Evolutionary conservation across 2,329 filamentous ascomycete species (phyloP), one percentile per base, ranked within the genome.

Genomic region (Aspergillus sergii): DNA sequence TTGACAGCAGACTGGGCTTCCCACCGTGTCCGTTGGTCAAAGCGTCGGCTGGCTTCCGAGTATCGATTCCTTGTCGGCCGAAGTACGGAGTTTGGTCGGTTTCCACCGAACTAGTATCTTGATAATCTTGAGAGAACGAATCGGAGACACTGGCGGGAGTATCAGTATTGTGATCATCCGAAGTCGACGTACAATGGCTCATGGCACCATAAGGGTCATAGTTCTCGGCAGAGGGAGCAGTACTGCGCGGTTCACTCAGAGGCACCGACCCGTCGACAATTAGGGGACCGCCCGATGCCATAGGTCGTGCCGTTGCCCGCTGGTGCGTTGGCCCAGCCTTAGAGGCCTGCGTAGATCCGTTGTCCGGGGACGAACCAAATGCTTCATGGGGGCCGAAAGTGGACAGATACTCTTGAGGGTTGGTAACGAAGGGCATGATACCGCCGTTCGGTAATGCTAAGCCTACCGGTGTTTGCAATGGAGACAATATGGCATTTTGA

Each of bases 221-320:
- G 46, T 73, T 68, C 23, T 80, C 77, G 23, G 74, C 69, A 8
- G 72, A 64, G 61, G 72, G 68, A n/a, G 74, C 68, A 30, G 73
- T 65, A 34, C 7, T 55, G 32, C 76, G 76, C 28, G 69, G 70
- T 54, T 81, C 79, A 65, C 73, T 78, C 3, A 69, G 73, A 36
- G 77, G 76, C 34, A 81, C 75, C 16, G 81, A 82, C 8, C 81
- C 81, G 71, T 83, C 81, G 7, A 83, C 78, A 43, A 83, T 82
- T 61, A 83, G 66, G 32, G 81, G 81, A 10, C 80, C 81, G 50
- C 69, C 69, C 5, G 72, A 61, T 39, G 69, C 68, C n/a, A 65
- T 65, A 28, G 73, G 68, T 43, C 75, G 75, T n/a, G 74, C 64
- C 26, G 70, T 59, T 14, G 70, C 62, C 36, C 72, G 68, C 48